Evolutionary conservation across 1,284 basidiomycete species (phyloP), one percentile per base, ranked within the genome.

Genomic region (Malassezia restricta): DNA sequence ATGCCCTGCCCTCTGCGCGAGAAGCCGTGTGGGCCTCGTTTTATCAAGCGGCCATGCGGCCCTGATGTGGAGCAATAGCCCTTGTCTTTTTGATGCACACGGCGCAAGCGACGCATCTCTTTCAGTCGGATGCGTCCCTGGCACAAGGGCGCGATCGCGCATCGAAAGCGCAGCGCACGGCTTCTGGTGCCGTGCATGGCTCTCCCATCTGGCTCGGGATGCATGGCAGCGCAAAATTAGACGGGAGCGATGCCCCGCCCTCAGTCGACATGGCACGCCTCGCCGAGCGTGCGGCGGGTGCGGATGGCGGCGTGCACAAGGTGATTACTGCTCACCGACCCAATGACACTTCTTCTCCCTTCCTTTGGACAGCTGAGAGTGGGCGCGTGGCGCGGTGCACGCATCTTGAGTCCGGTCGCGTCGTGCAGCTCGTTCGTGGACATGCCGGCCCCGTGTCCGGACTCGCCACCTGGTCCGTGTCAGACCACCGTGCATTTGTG

Each of bases 61-160:
- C 45, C 33, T 42, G 28, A 8, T 42, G 40, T 8, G 28, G 29
- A 29, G 35, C 17, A 38, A 31, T 11, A 35, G 33, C 33, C 5
- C 43, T 31, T 20, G 17, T 17, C 11, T 12, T 17, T 29, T 20
- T 24, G 12, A 55, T 55, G 53, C 35, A 50, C 14, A 35, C 53
- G 27, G 15, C 42, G 6, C 6, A 12, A 12, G 51, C 58, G 12
- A 33, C 47, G 20, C 50, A 54, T 12, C 56, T 60, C 6, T 60
- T 60, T 43, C 58, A 60, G 53, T 50, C 58, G 12, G 58, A 60
- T 29, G 46, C 51, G 5, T 51, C 58, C 15, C 47, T 60, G 8
- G 55, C 58, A 5, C 30, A 40, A 3, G 58, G 58, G n/a, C 43
- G 15, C 4, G 42, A 37, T 15, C 55, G 58, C 29, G 58, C 58